phyloP scores from a whole-genome alignment of 1,139 yeast species.

The Debaryomyces fabryi region DNA sequence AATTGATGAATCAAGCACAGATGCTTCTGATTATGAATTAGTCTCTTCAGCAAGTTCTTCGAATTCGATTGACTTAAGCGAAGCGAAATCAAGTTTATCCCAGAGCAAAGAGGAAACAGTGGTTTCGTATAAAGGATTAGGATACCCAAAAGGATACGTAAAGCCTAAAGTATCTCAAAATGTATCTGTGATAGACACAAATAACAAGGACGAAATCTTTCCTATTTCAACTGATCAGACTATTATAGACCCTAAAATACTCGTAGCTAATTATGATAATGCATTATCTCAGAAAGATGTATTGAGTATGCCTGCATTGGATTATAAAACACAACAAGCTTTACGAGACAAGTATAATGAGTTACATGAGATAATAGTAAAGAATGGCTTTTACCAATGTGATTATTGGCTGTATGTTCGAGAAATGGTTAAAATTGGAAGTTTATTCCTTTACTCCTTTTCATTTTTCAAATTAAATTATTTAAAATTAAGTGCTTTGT shows the following conservation, averaged over 20 bases:
- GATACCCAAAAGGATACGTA: slow-evolving; percentile 42
- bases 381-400: slow-evolving; percentile 69
- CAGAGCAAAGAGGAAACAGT: slow-evolving; percentile 7
- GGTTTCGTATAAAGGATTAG: slow-evolving; percentile 24
- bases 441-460: slow-evolving; percentile 55
- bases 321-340: slow-evolving; percentile 62
- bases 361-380: slow-evolving; percentile 58
- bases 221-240: slow-evolving; percentile 37
- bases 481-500: slow-evolving; percentile 60
- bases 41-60: slow-evolving; percentile 18
- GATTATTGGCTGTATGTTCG: slow-evolving; percentile 70
- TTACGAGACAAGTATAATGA: slow-evolving; percentile 61
- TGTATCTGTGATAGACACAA: slow-evolving; percentile 34
- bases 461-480: slow-evolving; percentile 50
- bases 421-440: slow-evolving; percentile 62
- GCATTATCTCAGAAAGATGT: slow-evolving; percentile 56
- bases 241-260: slow-evolving; percentile 56
- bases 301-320: slow-evolving; percentile 61
- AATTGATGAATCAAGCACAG: slow-evolving; percentile 19
- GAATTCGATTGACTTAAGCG: slow-evolving; percentile 2
- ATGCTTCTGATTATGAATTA: slow-evolving; percentile 19
- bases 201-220: slow-evolving; percentile 38
- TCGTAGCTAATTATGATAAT: slow-evolving; percentile 63
- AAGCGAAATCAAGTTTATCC: background rate
- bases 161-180: slow-evolving; percentile 56